Conservation (phyloP, 176 grass and related monocot species). For the Puccinellia tenuiflora region DNA sequence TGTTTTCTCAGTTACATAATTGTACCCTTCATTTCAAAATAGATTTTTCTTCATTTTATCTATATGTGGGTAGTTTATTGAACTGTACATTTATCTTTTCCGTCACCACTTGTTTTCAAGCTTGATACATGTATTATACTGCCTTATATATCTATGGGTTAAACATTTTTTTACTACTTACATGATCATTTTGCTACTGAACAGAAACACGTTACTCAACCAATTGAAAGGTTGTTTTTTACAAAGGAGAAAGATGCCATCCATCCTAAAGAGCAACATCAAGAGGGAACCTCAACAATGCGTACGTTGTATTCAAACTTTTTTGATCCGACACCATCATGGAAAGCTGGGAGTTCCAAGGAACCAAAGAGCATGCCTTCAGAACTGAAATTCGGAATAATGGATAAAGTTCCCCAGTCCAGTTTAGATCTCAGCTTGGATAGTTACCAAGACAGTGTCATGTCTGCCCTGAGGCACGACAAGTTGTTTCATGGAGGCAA, state of each 20-base stretch:
- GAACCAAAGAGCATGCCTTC: conserved; percentile 24
- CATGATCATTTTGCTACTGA: conserved; percentile 33
- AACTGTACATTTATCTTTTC: neutral
- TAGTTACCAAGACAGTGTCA: conserved; percentile 14
- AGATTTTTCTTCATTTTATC: neutral
- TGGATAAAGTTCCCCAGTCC: conserved; percentile 38
- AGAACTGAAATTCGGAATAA: conserved; percentile 33
- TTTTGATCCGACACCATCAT: conserved; percentile 21
- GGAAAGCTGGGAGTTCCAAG: conserved; percentile 31
- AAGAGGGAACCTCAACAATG: conserved; percentile 28
- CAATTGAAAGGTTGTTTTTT: conserved; percentile 45
- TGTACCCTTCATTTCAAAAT: neutral
- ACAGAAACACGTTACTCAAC: conserved; percentile 19
- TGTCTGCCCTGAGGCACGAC: conserved; percentile 2
- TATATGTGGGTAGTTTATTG: neutral
- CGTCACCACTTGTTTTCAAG: neutral
- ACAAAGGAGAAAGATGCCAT: conserved; percentile 30
- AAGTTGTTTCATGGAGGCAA: conserved; percentile 29
- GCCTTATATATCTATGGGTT: neutral
- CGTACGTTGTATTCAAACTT: conserved; percentile 33
- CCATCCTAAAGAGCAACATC: conserved; percentile 27
- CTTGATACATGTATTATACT: conserved; percentile 4
- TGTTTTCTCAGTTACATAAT: neutral
- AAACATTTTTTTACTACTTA: neutral
- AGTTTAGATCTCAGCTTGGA: conserved; percentile 34